Evolutionary conservation across 805 yeast genomes (phyloP).

Genomic region (Yarrowia phangngaensis): DNA sequence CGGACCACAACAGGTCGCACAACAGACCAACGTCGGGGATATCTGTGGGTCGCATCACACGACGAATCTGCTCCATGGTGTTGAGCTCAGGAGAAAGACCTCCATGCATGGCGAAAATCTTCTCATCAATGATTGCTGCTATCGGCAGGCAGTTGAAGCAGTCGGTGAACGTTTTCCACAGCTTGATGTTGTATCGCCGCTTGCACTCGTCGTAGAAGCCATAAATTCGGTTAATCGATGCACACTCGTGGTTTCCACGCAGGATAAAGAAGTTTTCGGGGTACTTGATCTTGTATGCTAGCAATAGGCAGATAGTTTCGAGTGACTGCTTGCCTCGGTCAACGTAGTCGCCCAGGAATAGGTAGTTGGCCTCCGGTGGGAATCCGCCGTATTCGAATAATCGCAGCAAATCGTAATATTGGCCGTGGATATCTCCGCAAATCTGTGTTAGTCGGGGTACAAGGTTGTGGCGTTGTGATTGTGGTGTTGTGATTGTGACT

Average conservation of each 20-base stretch:
- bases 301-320: slow-evolving; percentile 88
- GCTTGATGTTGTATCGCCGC: slow-evolving; percentile 95
- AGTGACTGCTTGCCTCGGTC: slow-evolving; percentile 98
- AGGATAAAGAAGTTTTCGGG: slow-evolving; percentile 96
- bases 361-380: slow-evolving; percentile 97
- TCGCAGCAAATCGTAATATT: slow-evolving; percentile 91
- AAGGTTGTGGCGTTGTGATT: too few species aligned
- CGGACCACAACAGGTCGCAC: slow-evolving; percentile 97
- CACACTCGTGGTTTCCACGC: slow-evolving; percentile 98
- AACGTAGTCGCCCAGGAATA: slow-evolving; percentile 94
- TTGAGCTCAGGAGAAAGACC: slow-evolving; percentile 96
- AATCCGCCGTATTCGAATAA: slow-evolving; percentile 97
- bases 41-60: slow-evolving; percentile 99
- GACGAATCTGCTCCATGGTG: slow-evolving; percentile 97
- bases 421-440: slow-evolving; percentile 98
- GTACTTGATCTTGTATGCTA: slow-evolving; percentile 95
- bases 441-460: slow-evolving; percentile 32
- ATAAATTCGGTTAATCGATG: slow-evolving; percentile 94
- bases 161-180: slow-evolving; percentile 98
- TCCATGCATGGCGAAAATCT: slow-evolving; percentile 98
- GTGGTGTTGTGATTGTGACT: not conserved
- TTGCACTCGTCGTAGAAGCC: slow-evolving; percentile 97
- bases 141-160: slow-evolving; percentile 98
- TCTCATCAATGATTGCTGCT: slow-evolving; percentile 97
- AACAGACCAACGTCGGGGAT: slow-evolving; percentile 96